Percentiles rank a stretch among this genome's conserved stretches.
phyloP scores from a whole-genome alignment of 257 asterid species.

The Petrea volubilis region DNA sequence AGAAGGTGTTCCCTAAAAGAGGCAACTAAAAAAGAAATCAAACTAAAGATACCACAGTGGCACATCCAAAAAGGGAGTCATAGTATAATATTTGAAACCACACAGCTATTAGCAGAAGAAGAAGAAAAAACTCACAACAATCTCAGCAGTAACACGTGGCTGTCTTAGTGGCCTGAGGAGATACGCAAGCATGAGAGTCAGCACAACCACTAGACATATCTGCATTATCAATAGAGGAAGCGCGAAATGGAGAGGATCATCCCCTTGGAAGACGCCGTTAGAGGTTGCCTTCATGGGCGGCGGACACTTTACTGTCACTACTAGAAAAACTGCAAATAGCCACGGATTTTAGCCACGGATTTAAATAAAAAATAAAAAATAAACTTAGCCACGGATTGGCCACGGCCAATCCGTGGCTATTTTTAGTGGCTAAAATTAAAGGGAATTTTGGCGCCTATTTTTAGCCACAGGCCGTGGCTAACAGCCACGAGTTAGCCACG shows the following conservation, averaged over 20 bases:
- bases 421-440: too few relatives aligned
- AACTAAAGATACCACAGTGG: background rate
- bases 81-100: background rate
- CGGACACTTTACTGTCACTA: slow-evolving; percentile 37
- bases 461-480: too few relatives aligned
- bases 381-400: too few relatives aligned
- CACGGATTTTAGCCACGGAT: too few relatives aligned
- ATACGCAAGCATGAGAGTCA: slow-evolving; percentile 37
- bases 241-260: slow-evolving; percentile 46
- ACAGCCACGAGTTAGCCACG: too few relatives aligned
- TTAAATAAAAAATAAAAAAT: too few relatives aligned
- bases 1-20: background rate
- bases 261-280: slow-evolving; percentile 51
- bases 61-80: background rate
- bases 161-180: slow-evolving; percentile 49
- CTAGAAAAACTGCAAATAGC: too few relatives aligned
- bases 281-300: slow-evolving; percentile 51
- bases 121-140: slow-evolving; percentile 33
- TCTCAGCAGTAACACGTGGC: slow-evolving; percentile 57
- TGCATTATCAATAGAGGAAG: slow-evolving; percentile 44
- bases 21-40: background rate
- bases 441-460: too few relatives aligned
- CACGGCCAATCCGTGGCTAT: too few relatives aligned
- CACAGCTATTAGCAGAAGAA: background rate
- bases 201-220: slow-evolving; percentile 41